Conservation (phyloP, 1,139 yeast species). For the Taiozyma sp. region DNA sequence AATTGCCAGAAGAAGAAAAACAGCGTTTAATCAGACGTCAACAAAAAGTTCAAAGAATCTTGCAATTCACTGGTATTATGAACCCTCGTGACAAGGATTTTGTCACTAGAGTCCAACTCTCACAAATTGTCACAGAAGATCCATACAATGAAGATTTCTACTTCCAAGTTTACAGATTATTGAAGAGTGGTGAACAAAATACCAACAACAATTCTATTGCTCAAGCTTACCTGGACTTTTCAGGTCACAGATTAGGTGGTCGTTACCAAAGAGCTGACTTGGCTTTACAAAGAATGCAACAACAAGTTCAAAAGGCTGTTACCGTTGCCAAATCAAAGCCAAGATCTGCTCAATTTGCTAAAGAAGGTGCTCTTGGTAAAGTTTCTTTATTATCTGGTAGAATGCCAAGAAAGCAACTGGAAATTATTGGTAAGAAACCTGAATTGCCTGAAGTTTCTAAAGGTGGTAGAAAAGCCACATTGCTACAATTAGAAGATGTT, state of each 20-base stretch:
- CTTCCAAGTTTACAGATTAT: conserved; percentile 87
- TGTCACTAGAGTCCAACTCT: conserved; percentile 87
- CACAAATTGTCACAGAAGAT: conserved; percentile 95
- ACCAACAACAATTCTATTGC: conserved; percentile 67
- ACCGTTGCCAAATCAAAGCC: conserved; percentile 90
- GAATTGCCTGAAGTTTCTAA: conserved; percentile 32
- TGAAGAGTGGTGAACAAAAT: conserved; percentile 48
- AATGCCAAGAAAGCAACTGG: conserved; percentile 85
- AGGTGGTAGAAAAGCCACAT: conserved; percentile 34
- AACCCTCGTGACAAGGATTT: conserved; percentile 95
- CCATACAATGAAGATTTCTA: conserved; percentile 97
- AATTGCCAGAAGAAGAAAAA: conserved; percentile 45
- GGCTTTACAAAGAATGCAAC: conserved; percentile 96
- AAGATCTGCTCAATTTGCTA: conserved; percentile 57
- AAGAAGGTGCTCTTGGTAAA: conserved; percentile 90
- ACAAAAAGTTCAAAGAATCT: conserved; percentile 71
- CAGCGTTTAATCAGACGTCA: conserved; percentile 62
- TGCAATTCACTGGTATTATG: conserved; percentile 90
- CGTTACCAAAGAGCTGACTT: conserved; percentile 88
- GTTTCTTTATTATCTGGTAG: conserved; percentile 78
- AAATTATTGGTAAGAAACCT: conserved; percentile 50
- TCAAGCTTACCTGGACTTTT: conserved; percentile 89
- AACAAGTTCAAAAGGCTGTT: conserved; percentile 95
- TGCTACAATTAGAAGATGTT: conserved; percentile 60
- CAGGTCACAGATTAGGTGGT: conserved; percentile 88